Base-by-base conservation (phyloP, 176 grass and related monocot species). In the Oryza officinalis region DNA sequence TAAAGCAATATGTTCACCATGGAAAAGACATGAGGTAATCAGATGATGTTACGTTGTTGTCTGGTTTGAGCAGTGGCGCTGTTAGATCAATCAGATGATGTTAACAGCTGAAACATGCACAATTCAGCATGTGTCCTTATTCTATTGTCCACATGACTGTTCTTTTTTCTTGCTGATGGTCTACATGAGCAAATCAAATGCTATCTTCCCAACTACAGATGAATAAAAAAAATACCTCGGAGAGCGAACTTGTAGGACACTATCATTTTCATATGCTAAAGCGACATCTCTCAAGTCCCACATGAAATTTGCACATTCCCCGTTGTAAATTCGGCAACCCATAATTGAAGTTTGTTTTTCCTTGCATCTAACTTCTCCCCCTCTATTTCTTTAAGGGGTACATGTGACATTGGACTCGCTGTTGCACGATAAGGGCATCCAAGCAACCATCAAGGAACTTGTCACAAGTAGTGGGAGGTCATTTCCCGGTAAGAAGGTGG, bases 391-490 rank as follows among this genome's bases (percentile, higher is more conserved):
- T 92, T 30, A 81, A 96, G 97, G 97, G 81, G 61, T 92, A 65
- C 93, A 99, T 89, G 93, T 96, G 61, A 85, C 93, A 41, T 85
- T 96, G 88, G 97, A 99, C 52, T 87, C 89, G 28, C 81, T 99
- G 40, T 13, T 96, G 86, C 75, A 86, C 4, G 97, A 99, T 83
- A 82, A 91, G 31, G 93, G 92, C 67, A 91, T 96, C 28, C 87
- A 94, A 85, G 70, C 87, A 81, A 75, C 75, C 69, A 90, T 99
- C 40, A 96, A 99, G 87, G 86, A 91, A 65, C 86, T 99, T 44
- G 86, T 96, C 69, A 75, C 71, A 46, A 86, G 70, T 23, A 99
- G 93, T 60, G 91, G 89, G 52, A 92, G 97, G 76, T 96, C 97
- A 26, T 94, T 86, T 65, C 93, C 93, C 27, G 89, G 77, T 26